Conservation (phyloP, 1,139 yeast genomes). For the Nakaseomyces nivariensis region DNA sequence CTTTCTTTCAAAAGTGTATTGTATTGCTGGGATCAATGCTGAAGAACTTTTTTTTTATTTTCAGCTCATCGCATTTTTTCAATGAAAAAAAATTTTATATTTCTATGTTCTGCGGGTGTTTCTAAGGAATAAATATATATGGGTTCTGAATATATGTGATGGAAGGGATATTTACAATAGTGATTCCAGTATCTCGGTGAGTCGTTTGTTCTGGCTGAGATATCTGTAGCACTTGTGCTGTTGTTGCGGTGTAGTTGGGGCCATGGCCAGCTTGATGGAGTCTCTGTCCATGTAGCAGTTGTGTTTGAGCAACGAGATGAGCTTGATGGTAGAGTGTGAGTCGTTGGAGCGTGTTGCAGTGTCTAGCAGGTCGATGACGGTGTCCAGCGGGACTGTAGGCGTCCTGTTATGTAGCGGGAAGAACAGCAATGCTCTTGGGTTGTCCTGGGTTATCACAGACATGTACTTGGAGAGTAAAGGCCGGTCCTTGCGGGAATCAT, state of each 20-base stretch:
- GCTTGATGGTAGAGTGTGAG: neutral
- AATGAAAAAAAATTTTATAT: neutral
- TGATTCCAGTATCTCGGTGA: slow-evolving; percentile 1
- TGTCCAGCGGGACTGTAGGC: slow-evolving; percentile 3
- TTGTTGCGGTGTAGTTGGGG: neutral
- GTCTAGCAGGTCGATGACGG: slow-evolving; percentile 1
- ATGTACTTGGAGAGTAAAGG: slow-evolving; percentile 3
- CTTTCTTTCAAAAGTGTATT: too few relatives aligned
- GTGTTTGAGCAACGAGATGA: slow-evolving; percentile 1
- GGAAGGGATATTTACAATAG: neutral
- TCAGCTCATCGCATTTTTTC: neutral
- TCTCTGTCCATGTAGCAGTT: slow-evolving; percentile 2
- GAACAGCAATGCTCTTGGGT: slow-evolving; percentile 2
- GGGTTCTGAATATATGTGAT: too few relatives aligned
- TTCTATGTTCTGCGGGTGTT: neutral
- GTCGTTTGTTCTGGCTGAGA: slow-evolving; percentile 1
- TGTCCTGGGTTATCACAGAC: slow-evolving; percentile 1
- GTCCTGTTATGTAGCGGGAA: neutral
- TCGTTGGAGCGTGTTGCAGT: neutral
- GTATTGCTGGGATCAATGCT: too few relatives aligned
- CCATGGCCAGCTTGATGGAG: neutral
- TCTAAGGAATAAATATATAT: neutral
- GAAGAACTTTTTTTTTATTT: neutral
- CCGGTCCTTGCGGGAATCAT: slow-evolving; percentile 2
- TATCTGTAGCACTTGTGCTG: neutral